Evolutionary conservation across 495 filamentous ascomycete species (phyloP).

Genomic region (Podospora pseudoanserina): DNA sequence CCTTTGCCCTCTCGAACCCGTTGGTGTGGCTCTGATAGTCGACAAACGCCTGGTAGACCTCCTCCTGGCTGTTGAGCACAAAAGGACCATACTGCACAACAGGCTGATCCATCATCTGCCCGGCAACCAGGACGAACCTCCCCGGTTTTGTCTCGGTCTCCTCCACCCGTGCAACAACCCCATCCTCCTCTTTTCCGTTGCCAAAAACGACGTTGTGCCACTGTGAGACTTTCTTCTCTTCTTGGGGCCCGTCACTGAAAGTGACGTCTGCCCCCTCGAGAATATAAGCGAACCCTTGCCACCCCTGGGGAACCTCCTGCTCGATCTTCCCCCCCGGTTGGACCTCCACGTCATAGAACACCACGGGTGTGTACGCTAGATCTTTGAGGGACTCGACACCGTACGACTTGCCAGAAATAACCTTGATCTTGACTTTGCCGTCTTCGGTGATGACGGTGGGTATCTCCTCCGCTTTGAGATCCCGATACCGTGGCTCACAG

Average conservation of each 20-base stretch:
- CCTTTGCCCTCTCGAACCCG: conserved; percentile 81
- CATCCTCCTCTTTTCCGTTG: conserved; percentile 61
- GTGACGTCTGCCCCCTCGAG: conserved; percentile 60
- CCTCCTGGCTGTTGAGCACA: conserved; percentile 75
- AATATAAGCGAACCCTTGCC: conserved; percentile 89
- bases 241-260: conserved; percentile 50
- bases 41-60: conserved; percentile 84
- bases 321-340: conserved; percentile 68
- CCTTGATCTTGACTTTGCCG: conserved; percentile 74
- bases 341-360: conserved; percentile 85
- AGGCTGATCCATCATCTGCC: conserved; percentile 82
- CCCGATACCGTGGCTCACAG: conserved; percentile 89
- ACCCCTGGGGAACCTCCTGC: conserved; percentile 73
- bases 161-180: conserved; percentile 64
- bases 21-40: conserved; percentile 83
- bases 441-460: conserved; percentile 65
- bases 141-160: conserved; percentile 62
- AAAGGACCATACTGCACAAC: conserved; percentile 97
- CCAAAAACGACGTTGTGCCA: conserved; percentile 93
- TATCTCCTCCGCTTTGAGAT: conserved; percentile 73
- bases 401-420: conserved; percentile 79
- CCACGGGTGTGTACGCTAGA: conserved; percentile 90
- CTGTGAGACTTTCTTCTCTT: conserved; percentile 57
- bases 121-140: conserved; percentile 77
- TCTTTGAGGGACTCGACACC: conserved; percentile 85